Base-by-base conservation (phyloP, 306 rosid genomes). In the Ziziphus jujuba region DNA sequence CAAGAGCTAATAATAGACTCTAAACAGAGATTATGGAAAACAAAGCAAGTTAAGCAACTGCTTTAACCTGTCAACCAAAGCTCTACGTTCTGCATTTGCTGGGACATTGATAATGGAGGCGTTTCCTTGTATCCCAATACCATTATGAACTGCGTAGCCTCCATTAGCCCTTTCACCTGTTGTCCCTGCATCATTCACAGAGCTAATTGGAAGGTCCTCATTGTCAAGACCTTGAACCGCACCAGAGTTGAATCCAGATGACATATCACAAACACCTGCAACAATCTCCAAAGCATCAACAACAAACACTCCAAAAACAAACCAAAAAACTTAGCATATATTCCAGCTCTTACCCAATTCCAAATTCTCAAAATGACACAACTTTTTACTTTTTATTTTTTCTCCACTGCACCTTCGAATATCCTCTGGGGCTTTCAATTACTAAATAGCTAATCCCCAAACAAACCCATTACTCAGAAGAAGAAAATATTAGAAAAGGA, bases 21-120 rank as follows among this genome's bases (percentile, higher is more conserved):
- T 58, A 40, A 6, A 38, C 15, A 49, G 55, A n/a, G n/a, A 38
- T 7, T 19, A 50, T 11, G 9, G 11, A n/a, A 19, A n/a, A n/a
- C n/a, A n/a, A n/a, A n/a, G n/a, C n/a, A n/a, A n/a, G n/a, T n/a
- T n/a, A n/a, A 43, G 47, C 47, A 45, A 31, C 35, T 59, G 48
- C 45, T 3, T 33, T 11, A 61, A 88, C 96, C 91, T 84, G 72
- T 86, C 89, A 64, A 50, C 77, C 79, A 82, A 61, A 77, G 82
- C 66, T 82, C 88, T 84, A 56, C 87, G 91, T 49, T 79, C 96
- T 4, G 84, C 76, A 35, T 79, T 81, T 5, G 80, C 72, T 15
- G 65, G 28, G 10, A 64, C 72, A 59, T 75, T 81, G 66, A 59
- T 65, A 34, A 77, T 72, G 47, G 85, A 70, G 40, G 53, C 53